phyloP scores from a whole-genome alignment of 371 early-diverging fungal species.

The Mucor sp. region DNA sequence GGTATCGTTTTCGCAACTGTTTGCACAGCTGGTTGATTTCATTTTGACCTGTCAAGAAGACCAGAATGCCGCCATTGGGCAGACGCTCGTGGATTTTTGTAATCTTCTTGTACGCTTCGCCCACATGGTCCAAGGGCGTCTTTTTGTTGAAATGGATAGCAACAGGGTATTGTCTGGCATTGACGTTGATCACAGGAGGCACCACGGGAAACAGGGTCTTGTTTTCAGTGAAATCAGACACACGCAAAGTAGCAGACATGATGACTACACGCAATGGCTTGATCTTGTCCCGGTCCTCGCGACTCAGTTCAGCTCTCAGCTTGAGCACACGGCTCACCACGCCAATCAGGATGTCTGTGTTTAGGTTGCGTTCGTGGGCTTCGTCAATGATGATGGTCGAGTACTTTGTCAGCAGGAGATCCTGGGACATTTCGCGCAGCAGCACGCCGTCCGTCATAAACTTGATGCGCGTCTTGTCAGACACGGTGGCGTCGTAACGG shows the following conservation, averaged over 20 bases:
- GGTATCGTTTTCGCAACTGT: slow-evolving; percentile 71
- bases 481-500: slow-evolving; percentile 89
- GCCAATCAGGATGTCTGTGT: slow-evolving; percentile 98
- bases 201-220: slow-evolving; percentile 67
- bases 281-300: slow-evolving; percentile 57
- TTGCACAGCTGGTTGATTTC: slow-evolving; percentile 85
- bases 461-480: slow-evolving; percentile 85
- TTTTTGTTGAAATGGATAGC: slow-evolving; percentile 86
- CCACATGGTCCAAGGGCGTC: slow-evolving; percentile 72
- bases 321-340: slow-evolving; percentile 84
- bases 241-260: slow-evolving; percentile 98
- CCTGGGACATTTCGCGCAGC: slow-evolving; percentile 89
- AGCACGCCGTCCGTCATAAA: slow-evolving; percentile 99
- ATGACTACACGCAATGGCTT: slow-evolving; percentile 93
- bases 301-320: slow-evolving; percentile 63
- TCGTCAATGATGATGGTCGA: slow-evolving; percentile 98
- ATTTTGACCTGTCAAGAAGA: slow-evolving; percentile 92
- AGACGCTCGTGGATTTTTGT: slow-evolving; percentile 90
- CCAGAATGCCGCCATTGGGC: slow-evolving; percentile 91
- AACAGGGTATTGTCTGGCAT: slow-evolving; percentile 90
- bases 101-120: slow-evolving; percentile 85
- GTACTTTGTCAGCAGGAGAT: slow-evolving; percentile 89
- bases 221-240: slow-evolving; percentile 92
- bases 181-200: slow-evolving; percentile 93
- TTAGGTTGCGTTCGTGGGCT: slow-evolving; percentile 98